phyloP scores from a whole-genome alignment of 2,329 filamentous ascomycete genomes.

The Fusarium gaditjirri region DNA sequence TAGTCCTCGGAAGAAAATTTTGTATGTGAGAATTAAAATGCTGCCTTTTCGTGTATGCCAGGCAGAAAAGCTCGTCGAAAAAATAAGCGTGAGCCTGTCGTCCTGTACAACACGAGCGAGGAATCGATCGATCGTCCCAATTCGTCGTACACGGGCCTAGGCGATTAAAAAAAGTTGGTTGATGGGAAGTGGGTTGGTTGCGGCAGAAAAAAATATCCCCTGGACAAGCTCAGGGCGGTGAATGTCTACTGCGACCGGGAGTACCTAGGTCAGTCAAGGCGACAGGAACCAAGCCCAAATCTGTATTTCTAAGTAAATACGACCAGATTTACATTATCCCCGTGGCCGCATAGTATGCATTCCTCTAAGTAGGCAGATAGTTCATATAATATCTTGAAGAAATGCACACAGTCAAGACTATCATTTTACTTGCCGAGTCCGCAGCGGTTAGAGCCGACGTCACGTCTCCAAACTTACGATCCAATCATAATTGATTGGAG shows the following conservation, averaged over 20 bases:
- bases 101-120: slow-evolving; percentile 29
- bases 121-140: slow-evolving; percentile 38
- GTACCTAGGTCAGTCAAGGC: neutral
- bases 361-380: neutral
- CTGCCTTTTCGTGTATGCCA: neutral
- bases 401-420: neutral
- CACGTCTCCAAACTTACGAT: slow-evolving; percentile 9
- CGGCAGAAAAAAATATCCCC: slow-evolving; percentile 46
- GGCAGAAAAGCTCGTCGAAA: slow-evolving; percentile 3
- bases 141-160: slow-evolving; percentile 33
- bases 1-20: neutral
- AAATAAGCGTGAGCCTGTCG: slow-evolving; percentile 10
- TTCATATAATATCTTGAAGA: fast-evolving
- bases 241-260: neutral
- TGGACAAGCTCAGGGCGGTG: slow-evolving; percentile 38
- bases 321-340: neutral
- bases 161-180: slow-evolving; percentile 41
- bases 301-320: too few relatives aligned
- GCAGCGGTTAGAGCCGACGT: slow-evolving; percentile 37
- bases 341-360: neutral
- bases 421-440: neutral
- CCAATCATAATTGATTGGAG: slow-evolving; percentile 7
- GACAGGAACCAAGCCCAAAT: neutral
- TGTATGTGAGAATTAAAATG: neutral
- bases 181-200: slow-evolving; percentile 38